A percentile compares a stretch with the other conserved stretches of the same genome.
Conservation (phyloP, 2,329 filamentous ascomycete genomes). For the Trichoderma sp. region DNA sequence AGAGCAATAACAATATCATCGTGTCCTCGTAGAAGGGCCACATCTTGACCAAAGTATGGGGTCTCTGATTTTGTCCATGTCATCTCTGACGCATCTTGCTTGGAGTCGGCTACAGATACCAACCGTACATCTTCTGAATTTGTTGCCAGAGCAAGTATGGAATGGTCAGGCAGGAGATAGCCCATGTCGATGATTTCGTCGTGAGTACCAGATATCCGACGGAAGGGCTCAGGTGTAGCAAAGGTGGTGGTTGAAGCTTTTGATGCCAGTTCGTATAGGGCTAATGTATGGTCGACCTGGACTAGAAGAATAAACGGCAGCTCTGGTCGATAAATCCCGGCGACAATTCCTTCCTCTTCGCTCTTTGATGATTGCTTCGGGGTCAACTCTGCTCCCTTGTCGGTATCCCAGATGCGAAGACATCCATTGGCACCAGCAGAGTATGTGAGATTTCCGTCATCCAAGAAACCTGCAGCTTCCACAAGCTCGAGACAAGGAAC, state of each 20-base stretch:
- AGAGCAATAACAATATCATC: conserved; percentile 95
- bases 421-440: conserved; percentile 84
- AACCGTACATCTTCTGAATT: conserved; percentile 93
- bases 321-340: conserved; percentile 67
- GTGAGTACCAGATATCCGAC: conserved; percentile 91
- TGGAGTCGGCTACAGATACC: conserved; percentile 66
- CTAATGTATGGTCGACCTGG: conserved; percentile 86
- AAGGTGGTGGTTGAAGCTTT: conserved; percentile 43
- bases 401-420: conserved; percentile 81
- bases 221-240: conserved; percentile 57
- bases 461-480: conserved; percentile 80
- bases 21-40: conserved; percentile 84
- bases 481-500: conserved; percentile 84
- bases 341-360: conserved; percentile 70
- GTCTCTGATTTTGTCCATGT: conserved; percentile 37
- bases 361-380: conserved; percentile 66
- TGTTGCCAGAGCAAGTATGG: conserved; percentile 85
- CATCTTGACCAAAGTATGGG: conserved; percentile 84
- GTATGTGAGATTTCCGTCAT: conserved; percentile 72
- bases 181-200: conserved; percentile 96
- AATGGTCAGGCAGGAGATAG: conserved; percentile 79
- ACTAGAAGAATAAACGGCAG: conserved; percentile 77
- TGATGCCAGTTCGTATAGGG: conserved; percentile 64
- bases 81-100: conserved; percentile 32
- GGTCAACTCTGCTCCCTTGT: conserved; percentile 78